Percentiles rank a stretch among this genome's conserved stretches.
These are phyloP conservation scores for Penicillium malachiteum DNA, from an alignment of 495 filamentous ascomycete species.

Conservation along the genomic window DNA sequence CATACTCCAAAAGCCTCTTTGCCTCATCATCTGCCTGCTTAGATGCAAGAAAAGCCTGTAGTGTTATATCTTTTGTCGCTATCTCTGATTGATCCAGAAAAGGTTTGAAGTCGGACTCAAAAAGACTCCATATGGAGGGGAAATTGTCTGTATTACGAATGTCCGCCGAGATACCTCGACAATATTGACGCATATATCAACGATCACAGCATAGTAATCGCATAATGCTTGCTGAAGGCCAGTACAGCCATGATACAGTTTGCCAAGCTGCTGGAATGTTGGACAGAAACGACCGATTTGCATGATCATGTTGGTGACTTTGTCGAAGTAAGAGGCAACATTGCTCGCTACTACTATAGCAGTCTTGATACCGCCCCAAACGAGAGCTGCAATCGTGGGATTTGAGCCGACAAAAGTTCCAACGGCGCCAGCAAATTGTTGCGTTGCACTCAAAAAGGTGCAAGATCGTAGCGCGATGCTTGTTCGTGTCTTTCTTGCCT, in stretches of 20 bases:
- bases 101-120: conserved; percentile 19
- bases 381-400: conserved; percentile 33
- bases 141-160: neutral
- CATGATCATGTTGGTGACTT: conserved; percentile 32
- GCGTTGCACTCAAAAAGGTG: conserved; percentile 28
- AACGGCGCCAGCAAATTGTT: conserved; percentile 30
- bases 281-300: conserved; percentile 27
- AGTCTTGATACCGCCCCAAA: conserved; percentile 38
- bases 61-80: conserved; percentile 4
- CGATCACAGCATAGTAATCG: conserved; percentile 34
- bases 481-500: conserved; percentile 16
- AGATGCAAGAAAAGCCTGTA: conserved; percentile 21
- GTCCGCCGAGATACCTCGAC: conserved; percentile 19
- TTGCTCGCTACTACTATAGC: conserved; percentile 28
- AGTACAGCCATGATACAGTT: conserved; percentile 27
- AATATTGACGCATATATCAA: conserved; percentile 30
- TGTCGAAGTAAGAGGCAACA: conserved; percentile 35
- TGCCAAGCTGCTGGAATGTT: conserved; percentile 29
- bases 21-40: conserved; percentile 13
- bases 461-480: conserved; percentile 27
- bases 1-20: neutral
- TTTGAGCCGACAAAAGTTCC: conserved; percentile 34
- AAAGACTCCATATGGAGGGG: neutral
- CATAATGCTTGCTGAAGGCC: conserved; percentile 32
- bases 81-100: conserved; percentile 4